Evolutionary conservation across 1,284 basidiomycete genomes (phyloP).

Genomic region (Malassezia vespertilionis): DNA sequence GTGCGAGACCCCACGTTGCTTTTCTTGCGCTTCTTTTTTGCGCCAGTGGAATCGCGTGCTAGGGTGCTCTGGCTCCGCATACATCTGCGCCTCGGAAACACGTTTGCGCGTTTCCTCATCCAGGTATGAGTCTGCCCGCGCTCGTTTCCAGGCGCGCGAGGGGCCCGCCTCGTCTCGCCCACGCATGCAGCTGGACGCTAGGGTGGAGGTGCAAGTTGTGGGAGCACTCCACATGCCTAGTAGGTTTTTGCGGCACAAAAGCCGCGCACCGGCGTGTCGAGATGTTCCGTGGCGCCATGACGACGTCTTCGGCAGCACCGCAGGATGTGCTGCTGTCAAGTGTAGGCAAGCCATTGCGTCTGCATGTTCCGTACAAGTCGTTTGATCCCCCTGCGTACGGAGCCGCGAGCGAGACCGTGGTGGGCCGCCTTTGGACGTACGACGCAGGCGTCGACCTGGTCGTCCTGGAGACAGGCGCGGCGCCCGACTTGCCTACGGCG

Average conservation of each 20-base stretch:
- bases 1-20: slow-evolving; percentile 68
- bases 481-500: slow-evolving; percentile 15
- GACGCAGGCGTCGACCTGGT: slow-evolving; percentile 31
- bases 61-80: too few relatives aligned
- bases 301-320: neutral
- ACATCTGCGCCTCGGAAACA: slow-evolving; percentile 50
- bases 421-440: slow-evolving; percentile 40
- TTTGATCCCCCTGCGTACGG: slow-evolving; percentile 15
- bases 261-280: too few relatives aligned
- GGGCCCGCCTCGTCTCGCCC: too few relatives aligned
- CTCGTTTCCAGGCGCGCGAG: neutral
- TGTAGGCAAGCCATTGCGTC: neutral
- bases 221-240: too few relatives aligned
- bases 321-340: slow-evolving; percentile 6
- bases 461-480: slow-evolving; percentile 30
- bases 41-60: slow-evolving; percentile 98
- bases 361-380: slow-evolving; percentile 6
- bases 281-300: too few relatives aligned
- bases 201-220: too few relatives aligned
- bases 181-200: too few relatives aligned
- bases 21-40: slow-evolving; percentile 93
- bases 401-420: slow-evolving; percentile 17
- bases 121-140: neutral
- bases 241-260: too few relatives aligned
- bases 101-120: neutral